phyloP scores from a whole-genome alignment of 202 grass and related monocot genomes.

The Brachypodium distachyon region DNA sequence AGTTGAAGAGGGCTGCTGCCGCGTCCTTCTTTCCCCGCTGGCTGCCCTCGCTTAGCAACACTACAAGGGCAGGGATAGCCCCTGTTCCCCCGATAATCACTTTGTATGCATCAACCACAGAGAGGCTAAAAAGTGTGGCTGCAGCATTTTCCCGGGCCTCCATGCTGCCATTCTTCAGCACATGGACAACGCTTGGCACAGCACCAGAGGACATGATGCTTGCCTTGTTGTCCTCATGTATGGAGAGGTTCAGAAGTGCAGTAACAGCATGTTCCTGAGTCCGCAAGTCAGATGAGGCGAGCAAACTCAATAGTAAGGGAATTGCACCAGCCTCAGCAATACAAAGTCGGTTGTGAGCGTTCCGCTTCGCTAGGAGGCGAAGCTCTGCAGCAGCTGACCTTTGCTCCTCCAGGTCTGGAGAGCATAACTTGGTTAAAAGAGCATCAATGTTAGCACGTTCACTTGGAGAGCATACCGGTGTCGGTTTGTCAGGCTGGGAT shows the following conservation, averaged over 20 bases:
- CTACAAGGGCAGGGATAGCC: slow-evolving; percentile 73
- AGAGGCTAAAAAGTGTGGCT: slow-evolving; percentile 81
- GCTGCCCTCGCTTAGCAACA: slow-evolving; percentile 70
- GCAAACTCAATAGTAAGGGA: slow-evolving; percentile 50
- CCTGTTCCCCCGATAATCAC: slow-evolving; percentile 57
- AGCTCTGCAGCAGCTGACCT: slow-evolving; percentile 63
- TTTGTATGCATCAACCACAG: slow-evolving; percentile 76
- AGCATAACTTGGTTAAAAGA: slow-evolving; percentile 52
- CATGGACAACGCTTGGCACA: slow-evolving; percentile 65
- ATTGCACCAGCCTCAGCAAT: slow-evolving; percentile 85
- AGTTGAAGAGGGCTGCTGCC: slow-evolving; percentile 79
- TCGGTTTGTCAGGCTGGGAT: slow-evolving; percentile 24
- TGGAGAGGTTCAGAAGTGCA: slow-evolving; percentile 74
- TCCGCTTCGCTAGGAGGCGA: slow-evolving; percentile 70
- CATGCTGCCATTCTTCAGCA: slow-evolving; percentile 82
- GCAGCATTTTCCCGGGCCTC: slow-evolving; percentile 82
- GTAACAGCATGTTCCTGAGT: slow-evolving; percentile 89
- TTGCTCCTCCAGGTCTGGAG: slow-evolving; percentile 42
- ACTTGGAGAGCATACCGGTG: slow-evolving; percentile 29
- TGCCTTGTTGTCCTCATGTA: slow-evolving; percentile 72
- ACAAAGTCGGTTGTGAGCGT: slow-evolving; percentile 64
- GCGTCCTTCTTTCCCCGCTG: slow-evolving; percentile 83
- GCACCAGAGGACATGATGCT: slow-evolving; percentile 62
- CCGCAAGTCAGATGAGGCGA: slow-evolving; percentile 42
- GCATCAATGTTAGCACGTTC: slow-evolving; percentile 67